These are phyloP conservation scores for Cryphonectria nitschkei DNA, from an alignment of 2,329 filamentous ascomycete species.

Conservation along the genomic window DNA sequence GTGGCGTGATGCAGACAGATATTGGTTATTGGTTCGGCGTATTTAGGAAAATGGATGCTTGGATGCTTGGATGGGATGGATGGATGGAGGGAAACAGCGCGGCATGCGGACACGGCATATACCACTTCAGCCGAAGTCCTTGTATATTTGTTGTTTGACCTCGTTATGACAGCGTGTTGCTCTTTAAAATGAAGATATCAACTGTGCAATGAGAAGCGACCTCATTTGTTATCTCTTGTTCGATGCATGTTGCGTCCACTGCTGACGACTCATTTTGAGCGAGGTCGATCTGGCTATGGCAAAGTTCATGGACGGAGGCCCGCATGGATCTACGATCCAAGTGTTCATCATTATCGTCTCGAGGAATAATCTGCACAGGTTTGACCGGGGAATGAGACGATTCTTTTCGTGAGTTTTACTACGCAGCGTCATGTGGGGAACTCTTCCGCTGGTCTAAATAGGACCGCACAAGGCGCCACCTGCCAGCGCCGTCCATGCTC, in stretches of 20 bases:
- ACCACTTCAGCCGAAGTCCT: slow-evolving; percentile 11
- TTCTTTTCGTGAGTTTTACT: not conserved
- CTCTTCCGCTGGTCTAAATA: not conserved
- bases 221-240: not conserved
- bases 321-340: not conserved
- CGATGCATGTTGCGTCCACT: not conserved
- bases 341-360: not conserved
- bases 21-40: slow-evolving; percentile 10
- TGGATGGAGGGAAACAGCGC: not conserved
- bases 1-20: not conserved
- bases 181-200: not conserved
- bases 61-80: not conserved
- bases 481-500: slow-evolving; percentile 19
- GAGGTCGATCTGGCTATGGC: not conserved
- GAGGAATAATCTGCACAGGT: not conserved
- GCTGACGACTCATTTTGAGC: not conserved
- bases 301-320: no score
- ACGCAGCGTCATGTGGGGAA: slow-evolving; percentile 13
- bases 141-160: not conserved
- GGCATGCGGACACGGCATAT: slow-evolving; percentile 13
- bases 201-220: not conserved
- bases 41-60: not conserved
- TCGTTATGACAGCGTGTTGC: not conserved
- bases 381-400: not conserved
- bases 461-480: slow-evolving; percentile 21